Evolutionary conservation across 2,329 filamentous ascomycete species (phyloP).

Genomic region (Metarhizium anisopliae): DNA sequence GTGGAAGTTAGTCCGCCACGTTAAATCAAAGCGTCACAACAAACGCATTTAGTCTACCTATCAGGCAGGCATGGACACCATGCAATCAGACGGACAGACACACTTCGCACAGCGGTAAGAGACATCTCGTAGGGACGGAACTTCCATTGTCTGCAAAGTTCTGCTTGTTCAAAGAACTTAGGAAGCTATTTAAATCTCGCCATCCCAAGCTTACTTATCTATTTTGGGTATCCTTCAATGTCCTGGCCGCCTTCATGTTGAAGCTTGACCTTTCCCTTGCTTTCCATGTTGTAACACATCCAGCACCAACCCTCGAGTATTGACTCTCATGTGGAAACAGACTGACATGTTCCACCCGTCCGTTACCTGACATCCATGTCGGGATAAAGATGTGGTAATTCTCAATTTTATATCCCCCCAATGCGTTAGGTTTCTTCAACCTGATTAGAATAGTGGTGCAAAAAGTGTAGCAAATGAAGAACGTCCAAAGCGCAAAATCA

Average conservation of each 20-base stretch:
- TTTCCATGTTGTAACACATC: neutral
- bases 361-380: neutral
- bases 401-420: neutral
- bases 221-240: neutral
- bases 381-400: conserved; percentile 1
- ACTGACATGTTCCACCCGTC: neutral
- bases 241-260: neutral
- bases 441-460: neutral
- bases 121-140: neutral
- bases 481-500: neutral
- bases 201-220: neutral
- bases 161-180: neutral
- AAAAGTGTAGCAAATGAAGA: neutral
- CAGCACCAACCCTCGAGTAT: neutral
- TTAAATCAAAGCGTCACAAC: too few relatives aligned
- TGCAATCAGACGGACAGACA: neutral
- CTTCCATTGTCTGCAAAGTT: conserved; percentile 1
- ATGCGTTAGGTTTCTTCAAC: neutral
- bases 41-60: too few relatives aligned
- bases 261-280: neutral
- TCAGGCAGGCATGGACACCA: too few relatives aligned
- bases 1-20: too few relatives aligned
- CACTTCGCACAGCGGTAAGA: neutral
- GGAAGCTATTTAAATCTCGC: neutral
- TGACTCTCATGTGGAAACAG: neutral